Percentiles rank a stretch among this genome's conserved stretches.
These are phyloP conservation scores for Hibiscus trionum DNA, from an alignment of 345 rosid genomes.

Conservation along the genomic window DNA sequence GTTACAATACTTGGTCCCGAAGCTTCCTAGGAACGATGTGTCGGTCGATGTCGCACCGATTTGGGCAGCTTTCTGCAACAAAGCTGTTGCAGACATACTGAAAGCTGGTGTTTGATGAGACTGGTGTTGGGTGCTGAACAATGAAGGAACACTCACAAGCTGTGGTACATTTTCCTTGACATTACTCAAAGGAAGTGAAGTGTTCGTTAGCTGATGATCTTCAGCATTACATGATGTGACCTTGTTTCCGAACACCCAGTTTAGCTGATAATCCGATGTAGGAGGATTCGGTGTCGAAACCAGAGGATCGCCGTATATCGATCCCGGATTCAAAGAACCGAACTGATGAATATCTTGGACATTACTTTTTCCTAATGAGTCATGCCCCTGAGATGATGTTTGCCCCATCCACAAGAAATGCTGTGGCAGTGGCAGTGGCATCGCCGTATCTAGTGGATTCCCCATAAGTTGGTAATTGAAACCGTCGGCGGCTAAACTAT, in stretches of 20 bases:
- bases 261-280: conserved; percentile 25
- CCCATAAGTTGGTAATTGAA: conserved; percentile 52
- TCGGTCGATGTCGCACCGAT: conserved; percentile 64
- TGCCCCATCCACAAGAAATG: conserved; percentile 33
- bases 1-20: conserved; percentile 31
- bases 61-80: conserved; percentile 88
- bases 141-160: conserved; percentile 61
- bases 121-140: conserved; percentile 49
- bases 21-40: conserved; percentile 43
- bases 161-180: conserved; percentile 31
- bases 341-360: conserved; percentile 32
- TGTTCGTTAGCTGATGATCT: conserved; percentile 22
- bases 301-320: conserved; percentile 20
- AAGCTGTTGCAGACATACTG: conserved; percentile 89
- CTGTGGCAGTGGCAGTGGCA: conserved; percentile 28
- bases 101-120: conserved; percentile 28
- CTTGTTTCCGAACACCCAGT: conserved; percentile 50
- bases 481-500: conserved; percentile 21
- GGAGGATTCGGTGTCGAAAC: conserved; percentile 25
- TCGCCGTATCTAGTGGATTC: conserved; percentile 25
- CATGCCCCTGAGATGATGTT: conserved; percentile 23
- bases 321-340: conserved; percentile 24
- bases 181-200: conserved; percentile 22
- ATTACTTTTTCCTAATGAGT: conserved; percentile 23
- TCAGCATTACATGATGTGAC: conserved; percentile 17